Conservation (phyloP, 2,329 filamentous ascomycete species). For the Berkeleyomyces basicola region DNA sequence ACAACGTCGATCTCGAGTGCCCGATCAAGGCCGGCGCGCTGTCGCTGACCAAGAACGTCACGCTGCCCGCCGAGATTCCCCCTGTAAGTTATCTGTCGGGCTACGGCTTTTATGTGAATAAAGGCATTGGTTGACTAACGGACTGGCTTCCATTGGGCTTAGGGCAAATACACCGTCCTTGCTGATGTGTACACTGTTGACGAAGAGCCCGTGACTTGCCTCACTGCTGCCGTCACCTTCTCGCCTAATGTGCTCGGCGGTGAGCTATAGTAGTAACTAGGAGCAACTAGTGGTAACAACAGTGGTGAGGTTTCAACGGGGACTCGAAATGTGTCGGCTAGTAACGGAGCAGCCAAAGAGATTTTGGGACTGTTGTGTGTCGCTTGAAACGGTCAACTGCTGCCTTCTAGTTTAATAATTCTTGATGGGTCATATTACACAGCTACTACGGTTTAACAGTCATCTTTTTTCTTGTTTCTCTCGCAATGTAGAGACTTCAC, state of each 20-base stretch:
- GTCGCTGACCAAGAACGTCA: slow-evolving; percentile 61
- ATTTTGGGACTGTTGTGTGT: too few species aligned
- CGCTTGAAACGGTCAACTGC: too few species aligned
- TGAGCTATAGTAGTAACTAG: slow-evolving; percentile 23
- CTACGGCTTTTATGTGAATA: background rate
- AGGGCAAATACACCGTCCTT: slow-evolving; percentile 81
- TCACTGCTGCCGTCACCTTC: slow-evolving; percentile 59
- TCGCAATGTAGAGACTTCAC: too few species aligned
- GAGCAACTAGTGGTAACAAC: background rate
- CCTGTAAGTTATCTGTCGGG: slow-evolving; percentile 44
- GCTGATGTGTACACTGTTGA: slow-evolving; percentile 71
- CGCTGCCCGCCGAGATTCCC: slow-evolving; percentile 74
- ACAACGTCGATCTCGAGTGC: slow-evolving; percentile 77
- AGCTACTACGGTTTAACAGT: too few species aligned
- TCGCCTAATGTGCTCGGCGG: slow-evolving; percentile 24
- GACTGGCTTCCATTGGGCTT: background rate
- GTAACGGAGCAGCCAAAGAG: too few species aligned
- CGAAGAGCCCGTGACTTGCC: slow-evolving; percentile 63
- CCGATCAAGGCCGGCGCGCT: slow-evolving; percentile 68
- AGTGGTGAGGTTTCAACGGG: background rate
- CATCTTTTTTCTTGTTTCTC: too few species aligned
- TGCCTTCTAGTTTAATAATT: too few species aligned
- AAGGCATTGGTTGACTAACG: background rate
- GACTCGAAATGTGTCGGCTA: too few species aligned
- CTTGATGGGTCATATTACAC: too few species aligned